phyloP scores from a whole-genome alignment of 2,329 filamentous ascomycete species.

The Beauveria caledonica region DNA sequence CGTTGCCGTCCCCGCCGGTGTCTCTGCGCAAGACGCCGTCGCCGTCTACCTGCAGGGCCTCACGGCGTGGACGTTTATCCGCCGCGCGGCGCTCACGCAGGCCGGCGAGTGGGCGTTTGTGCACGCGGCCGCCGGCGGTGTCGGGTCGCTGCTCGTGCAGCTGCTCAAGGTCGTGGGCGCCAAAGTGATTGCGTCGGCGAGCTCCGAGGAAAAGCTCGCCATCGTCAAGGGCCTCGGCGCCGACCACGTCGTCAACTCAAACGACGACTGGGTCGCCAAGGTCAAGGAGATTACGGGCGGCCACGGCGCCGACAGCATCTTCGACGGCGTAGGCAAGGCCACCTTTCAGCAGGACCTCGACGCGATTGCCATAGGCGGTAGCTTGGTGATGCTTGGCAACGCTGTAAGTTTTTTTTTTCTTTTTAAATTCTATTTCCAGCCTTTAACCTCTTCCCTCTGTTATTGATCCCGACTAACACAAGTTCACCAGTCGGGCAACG shows the following conservation, averaged over 20 bases:
- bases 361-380: constrained; percentile 68
- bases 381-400: constrained; percentile 72
- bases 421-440: background rate
- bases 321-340: constrained; percentile 76
- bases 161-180: constrained; percentile 65
- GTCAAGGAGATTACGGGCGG: constrained; percentile 64
- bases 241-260: constrained; percentile 64
- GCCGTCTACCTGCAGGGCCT: constrained; percentile 72
- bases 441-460: no score
- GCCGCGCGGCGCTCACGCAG: constrained; percentile 68
- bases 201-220: constrained; percentile 61
- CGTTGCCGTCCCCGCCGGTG: constrained; percentile 53
- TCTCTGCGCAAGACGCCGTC: constrained; percentile 55
- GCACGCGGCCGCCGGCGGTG: constrained; percentile 79
- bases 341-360: constrained; percentile 77
- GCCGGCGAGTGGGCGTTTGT: constrained; percentile 75
- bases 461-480: constrained; percentile 10
- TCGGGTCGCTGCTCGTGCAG: constrained; percentile 68
- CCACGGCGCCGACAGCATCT: constrained; percentile 67
- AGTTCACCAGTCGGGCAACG: constrained; percentile 49
- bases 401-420: constrained; percentile 42
- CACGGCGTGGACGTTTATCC: constrained; percentile 71
- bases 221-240: constrained; percentile 65
- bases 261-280: constrained; percentile 44
- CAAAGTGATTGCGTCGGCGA: constrained; percentile 71